phyloP scores from a whole-genome alignment of 768 basidiomycete genomes.

The Russula compacta region DNA sequence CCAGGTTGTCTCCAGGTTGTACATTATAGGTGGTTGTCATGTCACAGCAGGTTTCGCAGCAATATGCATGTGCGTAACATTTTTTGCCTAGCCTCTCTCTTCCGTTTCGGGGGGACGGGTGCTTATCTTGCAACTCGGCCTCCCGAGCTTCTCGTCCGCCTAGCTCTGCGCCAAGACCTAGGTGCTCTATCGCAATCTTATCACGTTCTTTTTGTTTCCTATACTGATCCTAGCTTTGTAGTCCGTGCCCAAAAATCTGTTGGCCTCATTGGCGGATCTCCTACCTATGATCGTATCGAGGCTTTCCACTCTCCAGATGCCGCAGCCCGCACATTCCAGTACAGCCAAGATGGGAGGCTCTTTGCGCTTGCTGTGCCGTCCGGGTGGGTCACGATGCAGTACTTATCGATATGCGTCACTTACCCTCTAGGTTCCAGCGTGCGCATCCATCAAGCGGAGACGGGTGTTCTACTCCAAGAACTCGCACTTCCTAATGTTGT shows the following conservation, averaged over 20 bases:
- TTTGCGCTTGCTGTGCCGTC: constrained; percentile 77
- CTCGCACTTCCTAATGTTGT: constrained; percentile 65
- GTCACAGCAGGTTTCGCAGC: constrained; percentile 69
- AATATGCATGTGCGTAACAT: constrained; percentile 67
- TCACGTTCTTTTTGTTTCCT: constrained; percentile 12
- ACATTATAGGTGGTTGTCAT: constrained; percentile 32
- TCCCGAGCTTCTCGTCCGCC: background rate
- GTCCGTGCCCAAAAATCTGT: constrained; percentile 93
- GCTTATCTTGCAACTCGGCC: background rate
- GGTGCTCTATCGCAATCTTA: background rate
- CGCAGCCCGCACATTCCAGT: constrained; percentile 65
- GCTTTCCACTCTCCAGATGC: constrained; percentile 60
- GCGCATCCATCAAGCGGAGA: constrained; percentile 67
- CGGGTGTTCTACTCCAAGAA: constrained; percentile 64
- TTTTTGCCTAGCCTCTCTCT: background rate
- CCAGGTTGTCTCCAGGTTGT: constrained; percentile 13
- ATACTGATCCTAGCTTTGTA: constrained; percentile 28
- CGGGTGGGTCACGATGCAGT: constrained; percentile 41
- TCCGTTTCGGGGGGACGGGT: background rate
- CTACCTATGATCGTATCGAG: constrained; percentile 58
- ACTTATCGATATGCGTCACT: constrained; percentile 9
- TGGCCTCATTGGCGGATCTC: constrained; percentile 75
- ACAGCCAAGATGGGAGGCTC: constrained; percentile 80
- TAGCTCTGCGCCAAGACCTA: background rate
- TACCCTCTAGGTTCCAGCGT: constrained; percentile 39